Percentiles rank a stretch among this genome's conserved stretches.
Conservation (phyloP, 2,329 filamentous ascomycete species). For the Pseudocercospora macadamiae region DNA sequence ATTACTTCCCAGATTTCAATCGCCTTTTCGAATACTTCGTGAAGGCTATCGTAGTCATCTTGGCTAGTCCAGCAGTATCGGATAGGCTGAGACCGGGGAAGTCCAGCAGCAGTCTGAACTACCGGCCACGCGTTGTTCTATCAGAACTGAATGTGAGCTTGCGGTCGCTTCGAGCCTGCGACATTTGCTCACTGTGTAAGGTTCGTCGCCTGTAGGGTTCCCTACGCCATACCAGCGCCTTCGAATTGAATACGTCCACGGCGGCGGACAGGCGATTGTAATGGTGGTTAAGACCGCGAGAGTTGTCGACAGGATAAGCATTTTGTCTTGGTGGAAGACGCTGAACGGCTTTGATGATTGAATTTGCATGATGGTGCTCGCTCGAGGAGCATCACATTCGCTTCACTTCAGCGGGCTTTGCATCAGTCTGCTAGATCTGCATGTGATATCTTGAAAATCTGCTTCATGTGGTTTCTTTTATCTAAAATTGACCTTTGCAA, state of each 20-base stretch:
- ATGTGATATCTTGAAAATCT: too few relatives aligned
- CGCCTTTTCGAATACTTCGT: neutral
- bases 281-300: too few relatives aligned
- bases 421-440: too few relatives aligned
- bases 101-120: neutral
- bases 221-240: neutral
- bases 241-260: neutral
- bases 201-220: neutral
- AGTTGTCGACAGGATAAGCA: too few relatives aligned
- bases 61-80: neutral
- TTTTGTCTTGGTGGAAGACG: too few relatives aligned
- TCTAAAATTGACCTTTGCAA: too few relatives aligned
- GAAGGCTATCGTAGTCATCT: neutral
- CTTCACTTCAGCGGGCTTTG: too few relatives aligned
- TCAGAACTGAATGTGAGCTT: neutral
- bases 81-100: neutral
- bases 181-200: neutral
- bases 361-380: too few relatives aligned
- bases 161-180: too few relatives aligned
- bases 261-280: neutral
- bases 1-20: neutral
- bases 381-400: too few relatives aligned
- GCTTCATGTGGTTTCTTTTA: too few relatives aligned
- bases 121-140: neutral
- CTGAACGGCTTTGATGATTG: too few relatives aligned